Base-by-base conservation (phyloP, 495 filamentous ascomycete genomes). In the Penicillium soppii region DNA sequence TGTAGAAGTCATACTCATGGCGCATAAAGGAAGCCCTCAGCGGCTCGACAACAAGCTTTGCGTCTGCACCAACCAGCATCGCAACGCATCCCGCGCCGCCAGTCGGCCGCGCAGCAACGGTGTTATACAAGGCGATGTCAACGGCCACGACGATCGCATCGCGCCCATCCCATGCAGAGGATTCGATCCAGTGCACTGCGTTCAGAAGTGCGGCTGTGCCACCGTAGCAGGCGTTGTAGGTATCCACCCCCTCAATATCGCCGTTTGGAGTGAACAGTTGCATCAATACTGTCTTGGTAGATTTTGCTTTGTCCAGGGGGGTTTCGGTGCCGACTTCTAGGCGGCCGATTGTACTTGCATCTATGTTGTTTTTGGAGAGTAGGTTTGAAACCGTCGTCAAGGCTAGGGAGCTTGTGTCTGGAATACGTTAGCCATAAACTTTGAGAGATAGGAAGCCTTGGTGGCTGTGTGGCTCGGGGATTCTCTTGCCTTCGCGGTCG, bases 1-100 rank as follows among this genome's bases (percentile, higher is more conserved):
- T 98, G 84, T 95, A 98, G 76, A 98, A 98, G 70, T 98, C 94
- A 75, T 97, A 98, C 59, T 88, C 89, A 72, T 98, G 94, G 62
- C 83, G 83, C 81, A 97, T 86, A 78, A 96, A 97, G 63, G 78
- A 87, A 67, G 89, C 94, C 67, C 95, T 86, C 50, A 96, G 84
- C 94, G 40, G 94, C 82, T 98, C 95, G 57, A 97, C 80, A 43
- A 87, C 90, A 58, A 98, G 75, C 33, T 92, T 91, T 30, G 94
- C 95, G 60, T 97, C 79, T 39, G 94, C 92, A 32, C 95, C 95
- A 62, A 98, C 82, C 51, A 98, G 79, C 82, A 98, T 86, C 59
- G 95, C 94, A 54, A 98, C 89, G 61, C 86, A 91, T 49, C 94
- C 94, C 61, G 89, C 94, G 75, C 94, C 94, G 65, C 94, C 94